Percentiles rank a stretch among this genome's conserved stretches.
These are phyloP conservation scores for Naganishia liquefaciens DNA, from an alignment of 1,284 basidiomycete genomes.

Conservation along the genomic window DNA sequence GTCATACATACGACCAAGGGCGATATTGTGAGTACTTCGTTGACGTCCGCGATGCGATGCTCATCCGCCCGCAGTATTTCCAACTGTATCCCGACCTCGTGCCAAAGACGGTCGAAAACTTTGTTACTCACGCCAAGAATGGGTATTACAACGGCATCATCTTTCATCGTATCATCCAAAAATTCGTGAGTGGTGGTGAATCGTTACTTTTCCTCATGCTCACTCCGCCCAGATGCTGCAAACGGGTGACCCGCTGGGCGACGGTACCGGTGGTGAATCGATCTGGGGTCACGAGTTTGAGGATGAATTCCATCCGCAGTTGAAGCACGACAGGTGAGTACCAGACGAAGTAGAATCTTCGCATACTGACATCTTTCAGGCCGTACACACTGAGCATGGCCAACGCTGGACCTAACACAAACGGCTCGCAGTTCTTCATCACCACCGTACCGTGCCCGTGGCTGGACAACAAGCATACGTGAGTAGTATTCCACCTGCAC, in stretches of 20 bases:
- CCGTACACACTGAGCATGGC: conserved; percentile 99
- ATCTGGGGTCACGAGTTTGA: conserved; percentile 96
- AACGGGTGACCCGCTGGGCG: conserved; percentile 94
- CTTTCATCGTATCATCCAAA: conserved; percentile 97
- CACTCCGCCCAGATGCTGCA: conserved; percentile 75
- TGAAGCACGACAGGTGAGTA: conserved; percentile 81
- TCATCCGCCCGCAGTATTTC: conserved; percentile 58
- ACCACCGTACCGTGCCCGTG: conserved; percentile 94
- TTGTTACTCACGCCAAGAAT: conserved; percentile 84
- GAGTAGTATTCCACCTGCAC: conserved; percentile 35
- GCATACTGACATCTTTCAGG: conserved; percentile 52
- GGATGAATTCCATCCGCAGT: conserved; percentile 86
- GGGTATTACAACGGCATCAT: conserved; percentile 90
- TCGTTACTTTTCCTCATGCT: background rate
- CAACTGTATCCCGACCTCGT: conserved; percentile 87
- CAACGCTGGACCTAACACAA: conserved; percentile 86
- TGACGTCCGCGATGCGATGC: conserved; percentile 6
- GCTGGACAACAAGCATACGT: conserved; percentile 67
- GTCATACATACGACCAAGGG: conserved; percentile 94
- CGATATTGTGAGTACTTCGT: conserved; percentile 64
- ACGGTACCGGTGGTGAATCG: conserved; percentile 94
- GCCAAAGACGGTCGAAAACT: conserved; percentile 96
- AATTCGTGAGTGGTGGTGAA: conserved; percentile 65
- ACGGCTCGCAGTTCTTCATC: conserved; percentile 93
- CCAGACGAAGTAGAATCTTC: conserved; percentile 29